These are phyloP conservation scores for Gossypium raimondii DNA, from an alignment of 345 rosid genomes.

Conservation along the genomic window DNA sequence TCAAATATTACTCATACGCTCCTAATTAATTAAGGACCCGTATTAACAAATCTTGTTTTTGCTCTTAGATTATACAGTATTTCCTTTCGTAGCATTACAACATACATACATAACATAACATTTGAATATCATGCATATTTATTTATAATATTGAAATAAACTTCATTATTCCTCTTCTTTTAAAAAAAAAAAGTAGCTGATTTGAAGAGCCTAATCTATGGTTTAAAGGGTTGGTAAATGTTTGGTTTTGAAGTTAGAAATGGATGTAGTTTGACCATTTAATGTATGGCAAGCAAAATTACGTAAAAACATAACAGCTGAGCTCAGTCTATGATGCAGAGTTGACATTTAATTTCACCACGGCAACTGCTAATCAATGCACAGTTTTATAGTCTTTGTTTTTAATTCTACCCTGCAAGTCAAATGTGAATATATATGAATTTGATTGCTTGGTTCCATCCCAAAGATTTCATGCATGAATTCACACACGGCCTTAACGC, in stretches of 20 bases:
- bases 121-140: not conserved
- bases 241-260: conserved; percentile 16
- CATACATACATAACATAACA: no score
- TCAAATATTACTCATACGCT: not conserved
- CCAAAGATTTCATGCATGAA: not conserved
- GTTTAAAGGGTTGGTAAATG: conserved; percentile 17
- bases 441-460: not conserved
- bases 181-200: no score
- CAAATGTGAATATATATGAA: not conserved
- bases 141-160: not conserved
- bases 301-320: conserved; percentile 3
- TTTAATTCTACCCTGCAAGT: not conserved
- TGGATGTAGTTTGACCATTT: not conserved
- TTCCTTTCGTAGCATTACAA: no score
- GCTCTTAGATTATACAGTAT: not conserved
- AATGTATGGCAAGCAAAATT: not conserved
- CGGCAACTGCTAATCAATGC: not conserved
- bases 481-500: not conserved
- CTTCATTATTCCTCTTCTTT: not conserved
- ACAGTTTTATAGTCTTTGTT: not conserved
- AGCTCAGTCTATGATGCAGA: conserved; percentile 10
- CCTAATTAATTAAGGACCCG: not conserved
- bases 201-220: not conserved
- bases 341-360: not conserved
- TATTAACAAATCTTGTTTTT: not conserved